Conservation (phyloP, 2,329 filamentous ascomycete species). For the Fusarium sacchari region DNA sequence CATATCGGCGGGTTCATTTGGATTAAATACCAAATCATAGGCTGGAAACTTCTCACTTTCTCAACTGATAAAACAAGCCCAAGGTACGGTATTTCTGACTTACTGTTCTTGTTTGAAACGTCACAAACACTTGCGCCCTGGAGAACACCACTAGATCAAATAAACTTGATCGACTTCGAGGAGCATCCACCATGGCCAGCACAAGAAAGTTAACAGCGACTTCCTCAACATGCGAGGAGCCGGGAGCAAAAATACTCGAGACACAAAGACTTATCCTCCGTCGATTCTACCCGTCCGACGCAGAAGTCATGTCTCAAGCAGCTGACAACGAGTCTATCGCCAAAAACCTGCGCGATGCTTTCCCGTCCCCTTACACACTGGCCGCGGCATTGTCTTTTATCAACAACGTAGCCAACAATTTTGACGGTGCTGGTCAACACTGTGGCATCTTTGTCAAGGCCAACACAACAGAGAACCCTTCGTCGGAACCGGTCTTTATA, state of each 20-base stretch:
- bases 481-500: constrained; percentile 41
- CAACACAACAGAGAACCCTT: constrained; percentile 42
- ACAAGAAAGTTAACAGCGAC: constrained; percentile 35
- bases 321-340: constrained; percentile 54
- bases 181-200: constrained; percentile 21
- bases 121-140: background rate
- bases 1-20: background rate
- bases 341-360: constrained; percentile 55
- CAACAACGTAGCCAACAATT: constrained; percentile 16
- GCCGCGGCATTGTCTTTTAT: constrained; percentile 54
- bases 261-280: constrained; percentile 54
- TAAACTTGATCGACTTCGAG: background rate
- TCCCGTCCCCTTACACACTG: constrained; percentile 58
- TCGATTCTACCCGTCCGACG: constrained; percentile 53
- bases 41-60: background rate
- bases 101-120: background rate
- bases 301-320: constrained; percentile 45
- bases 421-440: constrained; percentile 39
- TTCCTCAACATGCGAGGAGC: constrained; percentile 41
- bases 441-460: constrained; percentile 51
- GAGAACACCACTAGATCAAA: background rate
- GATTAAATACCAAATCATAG: background rate
- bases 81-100: too few relatives aligned
- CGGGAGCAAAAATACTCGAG: constrained; percentile 46
- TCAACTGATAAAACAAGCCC: background rate